Evolutionary conservation across 352 stramenopile genomes (phyloP).

Genomic region (Globisporangium apiculatum): DNA sequence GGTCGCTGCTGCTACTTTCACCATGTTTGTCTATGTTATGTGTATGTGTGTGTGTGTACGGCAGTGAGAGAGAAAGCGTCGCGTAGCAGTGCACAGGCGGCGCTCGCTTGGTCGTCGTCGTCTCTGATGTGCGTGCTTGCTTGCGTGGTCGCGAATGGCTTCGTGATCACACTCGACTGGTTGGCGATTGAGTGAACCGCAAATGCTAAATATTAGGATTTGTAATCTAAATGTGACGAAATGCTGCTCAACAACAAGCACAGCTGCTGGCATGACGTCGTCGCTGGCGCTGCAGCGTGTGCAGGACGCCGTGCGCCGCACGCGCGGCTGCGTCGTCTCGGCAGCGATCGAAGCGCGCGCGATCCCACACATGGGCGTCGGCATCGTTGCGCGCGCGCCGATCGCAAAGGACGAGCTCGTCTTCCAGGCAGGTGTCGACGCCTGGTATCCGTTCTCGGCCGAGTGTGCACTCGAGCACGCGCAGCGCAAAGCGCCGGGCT

Average conservation of each 20-base stretch:
- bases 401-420: conserved; percentile 58
- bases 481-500: conserved; percentile 51
- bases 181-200: neutral
- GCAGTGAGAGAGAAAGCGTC: neutral
- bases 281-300: conserved; percentile 34
- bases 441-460: conserved; percentile 75
- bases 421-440: conserved; percentile 46
- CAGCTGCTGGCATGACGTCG: neutral
- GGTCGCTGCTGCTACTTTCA: conserved; percentile 25
- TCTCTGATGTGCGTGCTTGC: neutral
- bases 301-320: conserved; percentile 43
- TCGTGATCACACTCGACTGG: neutral
- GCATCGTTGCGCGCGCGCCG: conserved; percentile 39
- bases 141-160: conserved; percentile 1
- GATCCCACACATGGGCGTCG: conserved; percentile 55
- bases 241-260: neutral
- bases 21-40: conserved; percentile 17
- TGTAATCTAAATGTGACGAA: neutral
- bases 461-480: conserved; percentile 53
- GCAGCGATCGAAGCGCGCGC: conserved; percentile 37
- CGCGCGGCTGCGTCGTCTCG: conserved; percentile 42
- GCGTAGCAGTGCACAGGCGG: neutral
- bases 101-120: neutral
- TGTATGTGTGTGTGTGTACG: neutral
- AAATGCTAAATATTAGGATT: neutral